Base-by-base conservation (phyloP, 1,284 basidiomycete genomes). In the Fomitiporia mediterranea region DNA sequence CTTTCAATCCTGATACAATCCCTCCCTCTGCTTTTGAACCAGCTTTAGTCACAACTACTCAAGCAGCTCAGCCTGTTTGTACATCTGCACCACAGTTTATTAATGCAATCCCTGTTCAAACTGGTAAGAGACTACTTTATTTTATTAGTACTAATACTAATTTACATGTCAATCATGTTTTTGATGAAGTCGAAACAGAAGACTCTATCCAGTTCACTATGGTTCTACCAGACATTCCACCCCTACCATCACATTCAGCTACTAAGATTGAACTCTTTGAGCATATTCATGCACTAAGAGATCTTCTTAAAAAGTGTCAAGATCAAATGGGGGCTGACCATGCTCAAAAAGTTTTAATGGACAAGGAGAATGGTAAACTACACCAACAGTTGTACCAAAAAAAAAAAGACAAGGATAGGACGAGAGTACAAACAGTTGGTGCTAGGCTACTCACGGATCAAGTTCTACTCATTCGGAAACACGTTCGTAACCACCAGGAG, bases 1-100 rank as follows among this genome's bases (percentile, higher is more conserved):
- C 67, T 17, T 6, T 68, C 4, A 60, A 67, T 42, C 60, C 61
- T 0, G 55, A 58, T 15, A 42, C 61, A 28, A 66, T 69, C 19
- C 49, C 49, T 7, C 32, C 4, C 1, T 3, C 4, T 23, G 38
- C 38, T 13, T 38, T 51, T 38, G 34, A 34, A 13, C 49, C 49
- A 11, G 49, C 32, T 21, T 21, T 51, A 0, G 38, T 4, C 2
- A 51, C 34, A 9, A 21, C 49, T 3, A 38, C 34, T 9, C 34
- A 51, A 13, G 6, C 34, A 15, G 32, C 49, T 3, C 49, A 51
- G n/a, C 49, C 49, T 7, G 2, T 51, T 3, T 21, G 32, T 5
- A 7, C 40, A 7, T 6, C 13, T 4, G 17, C 40, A 4, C 40
- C 40, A 2, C 3, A 13, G 17, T 43, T 43, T 43, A 43, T 43